A percentile compares a stretch with the other conserved stretches of the same genome.
These are phyloP conservation scores for Globisporangium nodosum DNA, from an alignment of 352 stramenopile genomes.

Conservation along the genomic window DNA sequence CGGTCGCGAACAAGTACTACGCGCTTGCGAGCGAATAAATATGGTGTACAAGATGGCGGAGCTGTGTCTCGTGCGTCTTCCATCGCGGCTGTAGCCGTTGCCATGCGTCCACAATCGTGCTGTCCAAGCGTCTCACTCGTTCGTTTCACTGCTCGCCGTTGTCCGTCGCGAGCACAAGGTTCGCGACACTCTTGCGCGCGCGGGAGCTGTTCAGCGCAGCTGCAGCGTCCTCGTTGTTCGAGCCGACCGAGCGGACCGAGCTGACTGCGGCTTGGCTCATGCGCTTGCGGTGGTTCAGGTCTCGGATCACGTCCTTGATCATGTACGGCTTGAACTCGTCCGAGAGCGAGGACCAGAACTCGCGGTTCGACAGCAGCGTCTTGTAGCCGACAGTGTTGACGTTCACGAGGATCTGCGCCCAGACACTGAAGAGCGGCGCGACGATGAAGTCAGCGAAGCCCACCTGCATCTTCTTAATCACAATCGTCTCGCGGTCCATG, in stretches of 20 bases:
- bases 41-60: background rate
- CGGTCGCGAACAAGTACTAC: slow-evolving; percentile 83
- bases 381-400: slow-evolving; percentile 65
- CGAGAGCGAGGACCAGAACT: slow-evolving; percentile 74
- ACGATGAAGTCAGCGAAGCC: slow-evolving; percentile 95
- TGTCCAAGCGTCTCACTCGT: background rate
- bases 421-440: slow-evolving; percentile 79
- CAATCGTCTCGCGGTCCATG: slow-evolving; percentile 90
- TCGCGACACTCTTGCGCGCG: slow-evolving; percentile 8
- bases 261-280: slow-evolving; percentile 15
- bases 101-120: background rate
- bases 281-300: slow-evolving; percentile 37
- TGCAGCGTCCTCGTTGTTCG: background rate
- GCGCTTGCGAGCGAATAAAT: slow-evolving; percentile 45
- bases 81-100: background rate
- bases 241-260: slow-evolving; percentile 1
- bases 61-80: background rate
- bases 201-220: slow-evolving; percentile 5
- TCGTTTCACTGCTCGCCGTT: background rate
- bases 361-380: slow-evolving; percentile 65
- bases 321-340: slow-evolving; percentile 84
- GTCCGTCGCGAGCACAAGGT: slow-evolving; percentile 12
- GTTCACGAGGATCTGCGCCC: slow-evolving; percentile 74
- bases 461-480: slow-evolving; percentile 91
- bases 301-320: slow-evolving; percentile 74